Evolutionary conservation across 306 rosid genomes (phyloP), one percentile per base, ranked within the genome.

Genomic region (Malus orientalis): DNA sequence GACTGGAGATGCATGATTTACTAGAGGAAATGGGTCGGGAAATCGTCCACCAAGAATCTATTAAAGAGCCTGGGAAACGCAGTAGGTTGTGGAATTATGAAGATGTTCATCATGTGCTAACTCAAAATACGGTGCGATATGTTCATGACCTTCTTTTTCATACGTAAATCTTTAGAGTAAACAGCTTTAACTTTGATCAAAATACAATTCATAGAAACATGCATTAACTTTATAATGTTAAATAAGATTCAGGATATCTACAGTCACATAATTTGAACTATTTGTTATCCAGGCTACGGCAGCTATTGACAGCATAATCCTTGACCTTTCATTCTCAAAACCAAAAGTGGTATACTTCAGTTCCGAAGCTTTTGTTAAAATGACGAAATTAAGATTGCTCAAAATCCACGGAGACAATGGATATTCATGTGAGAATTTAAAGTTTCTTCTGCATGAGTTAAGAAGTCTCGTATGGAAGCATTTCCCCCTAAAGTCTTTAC

Each of bases 321-420:
- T 75, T 0, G 32, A 75, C 22, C 40, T 7, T 1, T 8, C 4
- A 30, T 0, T 18, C 13, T 15, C 7, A 33, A 5, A 5, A 0
- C 38, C 5, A 18, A 14, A 23, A 16, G 15, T 0, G 27, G 12
- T 25, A 27, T 2, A 1, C 23, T 69, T 78, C 33, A 69, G 68
- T 72, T 81, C 77, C 70, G n/a, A 12, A 12, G 81, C 85, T 73
- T 84, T 84, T 61, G 47, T 38, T 74, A 36, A 11, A 0, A 74
- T 81, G 83, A 54, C 27, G 65, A 62, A 79, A 16, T 69, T 84
- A 57, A 79, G 67, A 58, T 47, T 78, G 29, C 81, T 84, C 4
- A 71, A 68, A 66, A 63, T 75, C 73, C 6, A 9, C 0, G 22
- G 2, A 15, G 36, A 36, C 19, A n/a, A n/a, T 38, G 59, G 0